Conservation (phyloP, 345 rosid genomes). For the Cardamine resedifolia region DNA sequence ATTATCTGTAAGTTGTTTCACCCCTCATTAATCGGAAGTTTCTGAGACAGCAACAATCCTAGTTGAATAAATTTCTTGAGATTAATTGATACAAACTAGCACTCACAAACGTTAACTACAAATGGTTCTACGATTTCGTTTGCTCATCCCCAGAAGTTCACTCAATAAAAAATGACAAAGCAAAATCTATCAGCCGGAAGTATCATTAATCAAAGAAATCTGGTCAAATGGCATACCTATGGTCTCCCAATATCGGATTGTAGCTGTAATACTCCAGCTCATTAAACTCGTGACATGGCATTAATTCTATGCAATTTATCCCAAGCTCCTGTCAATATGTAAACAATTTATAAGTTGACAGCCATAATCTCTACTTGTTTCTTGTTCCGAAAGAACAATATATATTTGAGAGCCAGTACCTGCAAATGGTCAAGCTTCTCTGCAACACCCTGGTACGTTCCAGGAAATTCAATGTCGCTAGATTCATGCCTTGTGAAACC, state of each 20-base stretch:
- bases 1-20: neutral
- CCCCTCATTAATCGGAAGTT: neutral
- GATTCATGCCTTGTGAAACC: conserved; percentile 90
- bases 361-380: no score
- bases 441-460: conserved; percentile 77
- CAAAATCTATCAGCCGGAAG: conserved; percentile 2
- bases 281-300: conserved; percentile 99
- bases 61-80: conserved; percentile 8
- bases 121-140: conserved; percentile 1
- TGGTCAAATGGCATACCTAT: conserved; percentile 54
- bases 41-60: neutral
- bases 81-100: neutral
- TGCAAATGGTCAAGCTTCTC: conserved; percentile 95
- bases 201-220: conserved; percentile 2
- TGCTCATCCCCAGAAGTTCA: conserved; percentile 4
- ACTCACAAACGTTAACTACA: neutral
- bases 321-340: conserved; percentile 81
- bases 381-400: conserved; percentile 1
- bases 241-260: conserved; percentile 75
- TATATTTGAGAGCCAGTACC: conserved; percentile 43
- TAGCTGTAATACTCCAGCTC: conserved; percentile 91
- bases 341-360: no score
- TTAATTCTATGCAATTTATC: conserved; percentile 87
- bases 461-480: conserved; percentile 68
- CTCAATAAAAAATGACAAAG: neutral